Conservation (phyloP, 352 stramenopile genomes). For the Saprolegnia diclina region DNA sequence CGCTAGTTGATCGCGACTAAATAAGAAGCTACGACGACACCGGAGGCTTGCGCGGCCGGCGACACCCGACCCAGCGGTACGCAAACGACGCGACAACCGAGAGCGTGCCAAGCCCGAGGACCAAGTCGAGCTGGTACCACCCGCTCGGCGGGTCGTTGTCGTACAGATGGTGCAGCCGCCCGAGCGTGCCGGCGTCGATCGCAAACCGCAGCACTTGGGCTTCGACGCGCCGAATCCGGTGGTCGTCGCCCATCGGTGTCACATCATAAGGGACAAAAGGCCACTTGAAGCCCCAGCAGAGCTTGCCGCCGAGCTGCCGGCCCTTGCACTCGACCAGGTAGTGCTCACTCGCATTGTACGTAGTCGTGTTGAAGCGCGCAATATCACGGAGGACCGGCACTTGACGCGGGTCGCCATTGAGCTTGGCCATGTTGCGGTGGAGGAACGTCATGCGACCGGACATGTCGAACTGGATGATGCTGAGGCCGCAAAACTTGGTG, state of each 20-base stretch:
- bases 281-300: slow-evolving; percentile 19
- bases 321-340: slow-evolving; percentile 13
- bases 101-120: not conserved
- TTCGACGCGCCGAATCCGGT: slow-evolving; percentile 9
- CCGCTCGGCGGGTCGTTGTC: not conserved
- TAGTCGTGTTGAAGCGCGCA: not conserved
- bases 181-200: not conserved
- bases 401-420: not conserved
- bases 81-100: not conserved
- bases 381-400: not conserved
- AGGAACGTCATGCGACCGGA: slow-evolving; percentile 40
- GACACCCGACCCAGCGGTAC: too few relatives aligned
- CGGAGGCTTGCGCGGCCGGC: too few relatives aligned
- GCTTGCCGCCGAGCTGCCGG: not conserved
- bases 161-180: not conserved
- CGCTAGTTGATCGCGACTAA: too few relatives aligned
- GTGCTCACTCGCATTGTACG: not conserved
- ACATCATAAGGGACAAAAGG: not conserved
- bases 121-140: not conserved
- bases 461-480: slow-evolving; percentile 48
- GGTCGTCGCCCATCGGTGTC: not conserved
- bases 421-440: slow-evolving; percentile 38
- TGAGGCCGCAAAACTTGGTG: slow-evolving; percentile 41
- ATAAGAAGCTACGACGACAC: too few relatives aligned
- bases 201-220: not conserved